Conservation (phyloP, 306 rosid species). For the Corylus heterophylla region DNA sequence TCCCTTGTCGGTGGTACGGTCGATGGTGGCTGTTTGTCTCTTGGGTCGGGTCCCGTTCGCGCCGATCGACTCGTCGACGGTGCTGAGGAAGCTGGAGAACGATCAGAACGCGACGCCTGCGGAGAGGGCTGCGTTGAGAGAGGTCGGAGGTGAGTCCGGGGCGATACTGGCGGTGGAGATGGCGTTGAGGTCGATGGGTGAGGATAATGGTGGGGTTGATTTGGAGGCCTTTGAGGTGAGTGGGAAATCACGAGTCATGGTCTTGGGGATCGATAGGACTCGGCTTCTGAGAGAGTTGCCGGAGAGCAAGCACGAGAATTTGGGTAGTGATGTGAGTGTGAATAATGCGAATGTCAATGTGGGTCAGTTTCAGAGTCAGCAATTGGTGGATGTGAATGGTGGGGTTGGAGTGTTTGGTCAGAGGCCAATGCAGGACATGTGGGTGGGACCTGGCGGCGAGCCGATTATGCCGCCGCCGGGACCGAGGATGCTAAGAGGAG, state of each 20-base stretch:
- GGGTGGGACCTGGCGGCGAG: constrained; percentile 74
- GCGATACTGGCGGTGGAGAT: constrained; percentile 79
- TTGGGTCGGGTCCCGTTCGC: constrained; percentile 78
- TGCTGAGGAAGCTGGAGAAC: constrained; percentile 80
- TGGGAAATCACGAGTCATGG: constrained; percentile 88
- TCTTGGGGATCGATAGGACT: constrained; percentile 68
- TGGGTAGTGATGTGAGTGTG: constrained; percentile 48
- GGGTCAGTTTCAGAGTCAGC: constrained; percentile 53
- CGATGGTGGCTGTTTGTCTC: constrained; percentile 80
- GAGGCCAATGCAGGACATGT: constrained; percentile 69
- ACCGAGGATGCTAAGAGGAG: constrained; percentile 63
- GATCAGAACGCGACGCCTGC: constrained; percentile 53
- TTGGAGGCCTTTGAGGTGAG: constrained; percentile 91
- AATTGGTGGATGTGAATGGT: constrained; percentile 45
- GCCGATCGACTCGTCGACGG: constrained; percentile 82
- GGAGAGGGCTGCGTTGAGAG: constrained; percentile 75
- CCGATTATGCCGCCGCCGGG: constrained; percentile 53
- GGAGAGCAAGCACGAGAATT: constrained; percentile 52
- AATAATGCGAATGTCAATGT: constrained; percentile 10
- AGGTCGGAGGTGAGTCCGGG: constrained; percentile 83
- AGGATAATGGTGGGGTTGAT: constrained; percentile 76
- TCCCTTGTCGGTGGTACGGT: constrained; percentile 68
- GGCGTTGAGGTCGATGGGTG: constrained; percentile 92
- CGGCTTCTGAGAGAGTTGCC: constrained; percentile 84
- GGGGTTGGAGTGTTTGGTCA: constrained; percentile 64